A percentile compares a stretch with the other conserved stretches of the same genome.
Conservation (phyloP, 495 filamentous ascomycete genomes). For the Aspergillus indologenus region DNA sequence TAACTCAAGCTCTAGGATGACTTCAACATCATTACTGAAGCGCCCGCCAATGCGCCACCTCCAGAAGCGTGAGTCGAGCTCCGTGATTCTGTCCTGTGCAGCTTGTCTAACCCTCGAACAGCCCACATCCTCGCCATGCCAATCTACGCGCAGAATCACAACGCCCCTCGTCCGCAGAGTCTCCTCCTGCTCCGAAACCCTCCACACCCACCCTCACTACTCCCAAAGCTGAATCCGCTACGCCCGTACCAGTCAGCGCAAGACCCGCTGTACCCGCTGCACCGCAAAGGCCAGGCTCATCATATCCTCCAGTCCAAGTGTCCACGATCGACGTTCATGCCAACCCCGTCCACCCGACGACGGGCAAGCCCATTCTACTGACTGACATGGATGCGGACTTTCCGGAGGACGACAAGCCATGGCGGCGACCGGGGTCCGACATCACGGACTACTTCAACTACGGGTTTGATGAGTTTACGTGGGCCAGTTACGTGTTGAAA, state of each 20-base stretch:
- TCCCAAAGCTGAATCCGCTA: constrained; percentile 39
- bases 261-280: constrained; percentile 39
- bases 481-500: constrained; percentile 90
- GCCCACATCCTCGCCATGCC: constrained; percentile 41
- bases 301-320: constrained; percentile 63
- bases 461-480: constrained; percentile 98
- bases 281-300: constrained; percentile 51
- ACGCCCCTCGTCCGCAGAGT: constrained; percentile 54
- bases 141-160: constrained; percentile 63
- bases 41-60: constrained; percentile 68
- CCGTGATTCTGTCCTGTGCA: not conserved
- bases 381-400: constrained; percentile 82
- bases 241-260: constrained; percentile 40
- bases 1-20: constrained; percentile 53
- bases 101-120: constrained; percentile 18
- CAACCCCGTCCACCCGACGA: constrained; percentile 71
- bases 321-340: constrained; percentile 81
- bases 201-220: constrained; percentile 40
- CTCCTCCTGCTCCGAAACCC: constrained; percentile 29
- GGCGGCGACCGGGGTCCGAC: constrained; percentile 93
- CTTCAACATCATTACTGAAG: constrained; percentile 93
- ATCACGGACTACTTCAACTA: constrained; percentile 98
- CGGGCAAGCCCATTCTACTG: constrained; percentile 66
- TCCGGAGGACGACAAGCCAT: constrained; percentile 78
- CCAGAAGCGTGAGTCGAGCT: constrained; percentile 49